Percentiles rank a stretch among this genome's conserved stretches.
Evolutionary conservation across 148 eudicot genomes (phyloP).

Genomic region (Vaccinium darrowii): DNA sequence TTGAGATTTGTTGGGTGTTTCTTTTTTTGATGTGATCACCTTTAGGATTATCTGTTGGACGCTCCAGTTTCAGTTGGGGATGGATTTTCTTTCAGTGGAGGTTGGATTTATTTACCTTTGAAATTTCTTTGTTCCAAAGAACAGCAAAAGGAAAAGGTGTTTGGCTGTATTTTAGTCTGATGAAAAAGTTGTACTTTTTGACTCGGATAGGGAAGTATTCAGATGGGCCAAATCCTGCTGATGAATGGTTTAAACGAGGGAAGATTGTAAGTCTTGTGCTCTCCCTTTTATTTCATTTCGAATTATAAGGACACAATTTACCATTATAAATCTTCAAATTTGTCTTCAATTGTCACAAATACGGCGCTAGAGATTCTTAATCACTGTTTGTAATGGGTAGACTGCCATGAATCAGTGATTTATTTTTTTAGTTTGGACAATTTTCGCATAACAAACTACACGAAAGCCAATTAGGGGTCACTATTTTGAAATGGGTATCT

Average conservation of each 20-base stretch:
- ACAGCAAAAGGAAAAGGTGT: neutral
- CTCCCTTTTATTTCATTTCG: neutral
- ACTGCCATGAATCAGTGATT: neutral
- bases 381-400: neutral
- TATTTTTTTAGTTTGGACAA: neutral
- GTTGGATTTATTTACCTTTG: constrained; percentile 27
- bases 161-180: neutral
- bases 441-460: neutral
- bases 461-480: neutral
- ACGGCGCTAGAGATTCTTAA: neutral
- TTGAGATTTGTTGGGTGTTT: neutral
- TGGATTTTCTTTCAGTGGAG: constrained; percentile 99
- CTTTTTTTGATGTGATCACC: neutral
- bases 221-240: constrained; percentile 79
- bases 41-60: constrained; percentile 78
- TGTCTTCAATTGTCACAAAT: neutral
- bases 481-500: neutral
- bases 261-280: constrained; percentile 51
- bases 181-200: constrained; percentile 6
- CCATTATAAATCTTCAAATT: neutral
- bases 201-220: constrained; percentile 79
- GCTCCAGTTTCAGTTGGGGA: constrained; percentile 90
- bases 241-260: constrained; percentile 92
- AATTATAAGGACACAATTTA: neutral
- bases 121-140: neutral